Conservation (phyloP, 208 protist species). For the Acanthamoeba quina region DNA sequence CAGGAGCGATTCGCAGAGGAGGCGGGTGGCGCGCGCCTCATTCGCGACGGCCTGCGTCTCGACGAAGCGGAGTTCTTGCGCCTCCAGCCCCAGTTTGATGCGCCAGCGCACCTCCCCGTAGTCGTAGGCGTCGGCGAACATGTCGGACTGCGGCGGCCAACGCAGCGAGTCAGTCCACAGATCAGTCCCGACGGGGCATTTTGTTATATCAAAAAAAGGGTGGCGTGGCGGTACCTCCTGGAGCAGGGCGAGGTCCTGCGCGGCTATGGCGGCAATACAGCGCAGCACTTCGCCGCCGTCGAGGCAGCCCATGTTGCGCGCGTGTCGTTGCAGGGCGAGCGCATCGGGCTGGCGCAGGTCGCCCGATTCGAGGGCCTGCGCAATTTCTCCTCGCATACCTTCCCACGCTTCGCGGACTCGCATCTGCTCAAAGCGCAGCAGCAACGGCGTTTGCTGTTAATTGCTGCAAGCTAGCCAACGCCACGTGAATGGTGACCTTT, state of each 20-base stretch:
- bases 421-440: not conserved
- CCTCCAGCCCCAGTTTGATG: not conserved
- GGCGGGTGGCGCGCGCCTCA: not conserved
- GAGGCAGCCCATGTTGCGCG: not conserved
- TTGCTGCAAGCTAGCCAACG: not conserved
- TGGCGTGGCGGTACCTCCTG: not conserved
- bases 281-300: not conserved
- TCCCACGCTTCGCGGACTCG: not conserved
- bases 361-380: not conserved
- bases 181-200: not conserved
- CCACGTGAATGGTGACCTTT: not conserved
- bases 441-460: not conserved
- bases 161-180: too few relatives aligned
- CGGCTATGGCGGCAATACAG: not conserved
- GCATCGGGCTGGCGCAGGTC: not conserved
- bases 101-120: not conserved
- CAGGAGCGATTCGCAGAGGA: not conserved
- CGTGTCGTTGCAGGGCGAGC: not conserved
- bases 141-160: not conserved
- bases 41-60: not conserved
- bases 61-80: slow-evolving; percentile 15
- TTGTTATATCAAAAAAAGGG: too few relatives aligned
- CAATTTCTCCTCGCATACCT: not conserved
- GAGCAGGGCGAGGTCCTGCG: not conserved
- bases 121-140: not conserved